Percentiles rank a stretch among this genome's conserved stretches.
Conservation (phyloP, 2,329 filamentous ascomycete species). For the Hymenoscyphus fraxineus region DNA sequence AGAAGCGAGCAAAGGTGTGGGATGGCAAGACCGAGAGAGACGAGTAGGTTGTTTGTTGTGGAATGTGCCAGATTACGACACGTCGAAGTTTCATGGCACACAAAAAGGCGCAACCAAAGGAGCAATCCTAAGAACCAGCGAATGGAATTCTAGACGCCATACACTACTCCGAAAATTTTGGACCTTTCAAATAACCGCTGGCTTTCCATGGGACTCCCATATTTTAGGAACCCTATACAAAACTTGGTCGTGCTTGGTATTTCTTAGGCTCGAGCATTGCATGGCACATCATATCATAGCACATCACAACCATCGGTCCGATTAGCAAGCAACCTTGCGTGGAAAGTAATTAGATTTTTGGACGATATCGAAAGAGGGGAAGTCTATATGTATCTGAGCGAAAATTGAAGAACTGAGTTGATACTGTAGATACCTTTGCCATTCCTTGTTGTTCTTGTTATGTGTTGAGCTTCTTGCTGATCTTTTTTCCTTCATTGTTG, state of each 20-base stretch:
- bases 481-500: not conserved
- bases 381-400: not conserved
- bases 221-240: not conserved
- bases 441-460: not conserved
- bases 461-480: not conserved
- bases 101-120: not conserved
- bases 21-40: not conserved
- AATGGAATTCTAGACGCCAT: not conserved
- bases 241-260: not conserved
- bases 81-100: not conserved
- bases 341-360: not conserved
- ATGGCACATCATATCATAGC: too few species aligned
- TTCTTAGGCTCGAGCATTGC: constrained; percentile 1
- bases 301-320: not conserved
- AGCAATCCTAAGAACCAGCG: not conserved
- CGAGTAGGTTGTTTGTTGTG: not conserved
- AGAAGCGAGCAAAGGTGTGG: not conserved
- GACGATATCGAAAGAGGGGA: not conserved
- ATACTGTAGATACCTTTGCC: not conserved
- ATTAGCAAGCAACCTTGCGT: not conserved
- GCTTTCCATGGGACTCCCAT: not conserved
- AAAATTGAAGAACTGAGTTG: not conserved
- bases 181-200: not conserved
- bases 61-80: not conserved
- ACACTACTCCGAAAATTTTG: not conserved